Base-by-base conservation (phyloP, 1,284 basidiomycete genomes). In the Puccinia hordei region DNA sequence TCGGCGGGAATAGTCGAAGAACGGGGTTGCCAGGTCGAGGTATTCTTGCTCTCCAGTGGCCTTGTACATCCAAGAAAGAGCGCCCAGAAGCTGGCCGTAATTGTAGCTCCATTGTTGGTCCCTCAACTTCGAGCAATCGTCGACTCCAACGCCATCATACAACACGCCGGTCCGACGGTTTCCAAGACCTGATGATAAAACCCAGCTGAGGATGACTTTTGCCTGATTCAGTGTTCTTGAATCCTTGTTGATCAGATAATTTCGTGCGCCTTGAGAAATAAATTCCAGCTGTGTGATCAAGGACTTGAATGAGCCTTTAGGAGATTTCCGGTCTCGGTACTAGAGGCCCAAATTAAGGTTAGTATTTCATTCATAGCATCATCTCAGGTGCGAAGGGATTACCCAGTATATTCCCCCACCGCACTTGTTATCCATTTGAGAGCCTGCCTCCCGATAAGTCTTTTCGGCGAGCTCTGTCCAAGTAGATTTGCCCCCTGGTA, bases 361-460 rank as follows among this genome's bases (percentile, higher is more conserved):
- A 27, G 19, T 17, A 55, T 55, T n/a, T 55, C 24, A 55, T 55
- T 27, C 24, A 55, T 6, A 55, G 53, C n/a, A 33, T 33, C 57
- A 59, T 3, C 27, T 24, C 17, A 13, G 13, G 5, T 24, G 24
- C 13, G 3, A 61, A 8, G 33, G 35, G 24, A 30, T 24, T 57
- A 80, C 77, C 77, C 77, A 80, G 57, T 80, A 80, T 0, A 80
- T 80, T 3, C 77, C 77, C 2, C 77, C 77, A 1, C 68, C 68
- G 49, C 77, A 80, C 27, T 73, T 80, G 22, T 51, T 30, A 41
- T 80, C 77, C 12, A 49, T 33, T 49, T 80, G 68, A 15, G 57
- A 24, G 44, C 41, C n/a, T 1, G 30, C 69, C 41, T 80, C 55
- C 3, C 61, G 68, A 38, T 61, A 80, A 49, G 77, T 80, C 46